These are phyloP conservation scores for Scenedesmus sp. DNA, from an alignment of 163 green algal species.

Conservation along the genomic window DNA sequence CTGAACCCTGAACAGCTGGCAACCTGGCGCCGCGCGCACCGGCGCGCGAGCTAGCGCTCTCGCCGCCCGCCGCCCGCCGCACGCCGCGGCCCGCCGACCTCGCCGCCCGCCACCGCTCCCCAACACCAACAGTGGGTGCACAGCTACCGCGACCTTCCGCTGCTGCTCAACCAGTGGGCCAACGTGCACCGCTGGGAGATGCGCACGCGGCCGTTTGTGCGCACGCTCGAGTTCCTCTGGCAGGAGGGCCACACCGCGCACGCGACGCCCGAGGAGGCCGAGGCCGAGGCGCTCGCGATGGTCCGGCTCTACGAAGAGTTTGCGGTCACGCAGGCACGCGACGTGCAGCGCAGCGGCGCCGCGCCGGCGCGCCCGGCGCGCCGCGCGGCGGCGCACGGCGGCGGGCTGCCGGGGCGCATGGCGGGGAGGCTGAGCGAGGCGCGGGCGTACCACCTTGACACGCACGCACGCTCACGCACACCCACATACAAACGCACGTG, in stretches of 20 bases:
- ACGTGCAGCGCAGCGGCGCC: background rate
- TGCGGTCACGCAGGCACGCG: background rate
- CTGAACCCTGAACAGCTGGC: no score
- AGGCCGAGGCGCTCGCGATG: slow-evolving; percentile 85
- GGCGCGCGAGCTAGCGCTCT: no score
- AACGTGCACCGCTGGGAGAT: slow-evolving; percentile 99
- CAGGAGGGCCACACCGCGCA: slow-evolving; percentile 99
- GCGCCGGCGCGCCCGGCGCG: no score
- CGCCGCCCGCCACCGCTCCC: no score
- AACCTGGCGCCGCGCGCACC: no score
- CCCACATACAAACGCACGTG: background rate
- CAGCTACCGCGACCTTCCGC: slow-evolving; percentile 92
- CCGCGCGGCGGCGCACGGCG: no score
- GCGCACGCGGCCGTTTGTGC: slow-evolving; percentile 97
- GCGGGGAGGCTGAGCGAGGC: no score
- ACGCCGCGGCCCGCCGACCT: no score
- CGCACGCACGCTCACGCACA: background rate
- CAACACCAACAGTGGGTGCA: slow-evolving; percentile 81
- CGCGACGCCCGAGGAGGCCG: slow-evolving; percentile 91
- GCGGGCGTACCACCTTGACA: no score
- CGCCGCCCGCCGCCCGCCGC: no score
- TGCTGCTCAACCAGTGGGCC: slow-evolving; percentile 98
- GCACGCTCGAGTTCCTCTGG: slow-evolving; percentile 99
- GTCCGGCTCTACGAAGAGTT: slow-evolving; percentile 67
- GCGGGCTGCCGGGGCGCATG: no score